phyloP scores from a whole-genome alignment of 768 basidiomycete genomes.

The Lactarius pseudohatsudake region DNA sequence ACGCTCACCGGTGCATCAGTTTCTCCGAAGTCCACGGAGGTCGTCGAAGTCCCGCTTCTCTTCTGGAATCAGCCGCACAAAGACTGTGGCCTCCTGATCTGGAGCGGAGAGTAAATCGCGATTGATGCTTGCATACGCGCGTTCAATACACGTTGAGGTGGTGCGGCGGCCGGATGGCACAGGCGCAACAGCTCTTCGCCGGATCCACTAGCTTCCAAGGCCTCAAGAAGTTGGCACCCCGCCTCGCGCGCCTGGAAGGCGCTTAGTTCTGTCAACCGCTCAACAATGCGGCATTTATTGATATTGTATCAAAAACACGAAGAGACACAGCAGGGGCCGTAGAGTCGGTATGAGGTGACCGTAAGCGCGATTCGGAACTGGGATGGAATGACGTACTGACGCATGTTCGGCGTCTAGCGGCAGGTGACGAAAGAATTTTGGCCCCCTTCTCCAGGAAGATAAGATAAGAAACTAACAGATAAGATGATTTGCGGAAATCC shows the following conservation, averaged over 20 bases:
- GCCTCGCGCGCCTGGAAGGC: background rate
- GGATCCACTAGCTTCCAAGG: background rate
- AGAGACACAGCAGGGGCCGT: background rate
- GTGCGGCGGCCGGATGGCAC: background rate
- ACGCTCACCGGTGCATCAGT: background rate
- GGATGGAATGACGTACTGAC: background rate
- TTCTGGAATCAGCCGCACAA: background rate
- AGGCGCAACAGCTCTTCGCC: background rate
- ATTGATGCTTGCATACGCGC: background rate
- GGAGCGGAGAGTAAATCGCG: background rate
- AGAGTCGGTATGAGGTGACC: background rate
- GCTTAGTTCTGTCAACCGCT: background rate
- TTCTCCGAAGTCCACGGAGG: background rate
- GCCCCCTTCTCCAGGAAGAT: background rate
- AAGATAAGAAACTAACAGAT: background rate
- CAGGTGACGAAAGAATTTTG: background rate
- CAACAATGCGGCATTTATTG: background rate
- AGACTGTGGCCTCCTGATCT: background rate
- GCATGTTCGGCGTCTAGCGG: background rate
- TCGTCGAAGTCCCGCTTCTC: background rate
- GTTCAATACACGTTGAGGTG: background rate
- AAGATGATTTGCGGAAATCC: background rate
- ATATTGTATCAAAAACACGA: background rate
- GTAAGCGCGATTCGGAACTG: background rate
- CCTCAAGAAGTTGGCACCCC: background rate